phyloP scores from a whole-genome alignment of 768 basidiomycete genomes.

The Amanita rimosa region DNA sequence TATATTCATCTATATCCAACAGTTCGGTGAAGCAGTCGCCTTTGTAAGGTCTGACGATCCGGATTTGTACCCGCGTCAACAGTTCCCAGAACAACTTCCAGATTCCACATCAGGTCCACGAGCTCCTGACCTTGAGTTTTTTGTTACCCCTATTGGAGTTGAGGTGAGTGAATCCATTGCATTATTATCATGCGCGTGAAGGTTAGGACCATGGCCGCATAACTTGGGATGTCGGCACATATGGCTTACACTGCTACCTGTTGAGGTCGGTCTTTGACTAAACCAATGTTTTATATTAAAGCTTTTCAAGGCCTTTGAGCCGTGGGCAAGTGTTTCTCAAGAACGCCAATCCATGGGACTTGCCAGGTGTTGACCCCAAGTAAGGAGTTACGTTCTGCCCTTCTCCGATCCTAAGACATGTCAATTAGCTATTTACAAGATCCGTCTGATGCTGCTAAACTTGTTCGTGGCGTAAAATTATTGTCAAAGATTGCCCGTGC shows the following conservation, averaged over 20 bases:
- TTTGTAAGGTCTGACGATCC: constrained; percentile 49
- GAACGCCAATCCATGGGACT: constrained; percentile 29
- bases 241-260: constrained; percentile 29
- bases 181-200: no score
- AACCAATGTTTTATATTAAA: background rate
- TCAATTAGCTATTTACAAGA: constrained; percentile 26
- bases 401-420: background rate
- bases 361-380: constrained; percentile 35
- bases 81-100: constrained; percentile 24
- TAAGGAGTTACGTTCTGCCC: constrained; percentile 10
- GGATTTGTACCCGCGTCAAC: constrained; percentile 27
- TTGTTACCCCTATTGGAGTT: constrained; percentile 30
- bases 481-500: constrained; percentile 26
- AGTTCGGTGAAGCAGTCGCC: constrained; percentile 45
- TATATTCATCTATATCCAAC: background rate
- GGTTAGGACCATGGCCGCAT: constrained; percentile 24
- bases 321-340: constrained; percentile 27
- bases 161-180: constrained; percentile 17
- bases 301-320: constrained; percentile 26
- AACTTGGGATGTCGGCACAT: constrained; percentile 25
- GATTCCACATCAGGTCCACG: constrained; percentile 34
- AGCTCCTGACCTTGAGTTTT: constrained; percentile 39
- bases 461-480: constrained; percentile 29
- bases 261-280: constrained; percentile 20
- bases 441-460: constrained; percentile 29